phyloP scores from a whole-genome alignment of 2,329 filamentous ascomycete genomes.

The Atkinsonella hypoxylon region DNA sequence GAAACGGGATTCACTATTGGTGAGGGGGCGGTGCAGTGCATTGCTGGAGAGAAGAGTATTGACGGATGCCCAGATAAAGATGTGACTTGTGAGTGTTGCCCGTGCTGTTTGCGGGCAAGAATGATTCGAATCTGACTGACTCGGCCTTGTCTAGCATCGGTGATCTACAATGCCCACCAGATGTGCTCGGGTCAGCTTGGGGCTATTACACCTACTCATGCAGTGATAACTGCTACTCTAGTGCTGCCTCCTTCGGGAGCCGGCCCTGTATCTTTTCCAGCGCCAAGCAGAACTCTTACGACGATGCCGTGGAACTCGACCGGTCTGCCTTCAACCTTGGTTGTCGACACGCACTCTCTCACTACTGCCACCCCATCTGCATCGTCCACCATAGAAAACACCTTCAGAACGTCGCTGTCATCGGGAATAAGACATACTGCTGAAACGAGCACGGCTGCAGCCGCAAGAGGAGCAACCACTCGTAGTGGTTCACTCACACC shows the following conservation, averaged over 20 bases:
- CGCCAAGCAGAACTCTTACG: constrained; percentile 6
- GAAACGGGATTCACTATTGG: constrained; percentile 54
- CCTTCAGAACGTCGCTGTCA: background rate
- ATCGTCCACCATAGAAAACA: background rate
- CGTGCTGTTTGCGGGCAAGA: background rate
- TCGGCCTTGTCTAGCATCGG: constrained; percentile 17
- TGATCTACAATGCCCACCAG: constrained; percentile 37
- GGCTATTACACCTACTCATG: constrained; percentile 45
- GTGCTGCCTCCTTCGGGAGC: constrained; percentile 20
- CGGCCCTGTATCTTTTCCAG: constrained; percentile 18
- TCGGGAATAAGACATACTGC: constrained; percentile 6
- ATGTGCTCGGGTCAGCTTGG: constrained; percentile 43
- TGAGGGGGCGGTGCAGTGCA: constrained; percentile 59
- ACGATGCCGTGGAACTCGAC: constrained; percentile 2
- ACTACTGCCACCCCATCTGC: background rate
- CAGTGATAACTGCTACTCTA: constrained; percentile 45
- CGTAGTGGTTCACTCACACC: constrained; percentile 17
- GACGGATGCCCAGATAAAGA: constrained; percentile 40
- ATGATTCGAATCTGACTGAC: background rate
- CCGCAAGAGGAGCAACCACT: constrained; percentile 7
- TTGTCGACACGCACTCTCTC: constrained; percentile 6
- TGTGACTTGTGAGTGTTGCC: constrained; percentile 18
- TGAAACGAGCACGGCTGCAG: constrained; percentile 1
- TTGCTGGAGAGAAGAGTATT: constrained; percentile 38
- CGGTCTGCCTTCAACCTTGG: constrained; percentile 3